Percentiles rank a stretch among this genome's conserved stretches.
These are phyloP conservation scores for Picea sitchensis DNA, from an alignment of 75 land plant genomes.

Conservation along the genomic window DNA sequence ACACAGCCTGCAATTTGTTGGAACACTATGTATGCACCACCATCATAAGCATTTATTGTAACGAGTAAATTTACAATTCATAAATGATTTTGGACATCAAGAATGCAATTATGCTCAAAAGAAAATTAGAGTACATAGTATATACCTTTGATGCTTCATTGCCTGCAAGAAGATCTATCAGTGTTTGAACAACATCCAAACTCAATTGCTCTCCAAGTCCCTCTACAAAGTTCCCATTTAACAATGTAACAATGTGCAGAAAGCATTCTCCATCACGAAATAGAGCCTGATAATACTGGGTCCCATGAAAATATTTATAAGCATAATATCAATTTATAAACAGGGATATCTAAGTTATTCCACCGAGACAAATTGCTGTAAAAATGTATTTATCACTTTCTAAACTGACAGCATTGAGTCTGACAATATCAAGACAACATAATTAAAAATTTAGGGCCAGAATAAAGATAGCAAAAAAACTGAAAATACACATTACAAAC, in stretches of 20 bases:
- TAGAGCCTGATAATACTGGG: constrained; percentile 83
- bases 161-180: constrained; percentile 66
- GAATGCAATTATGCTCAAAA: background rate
- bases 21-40: background rate
- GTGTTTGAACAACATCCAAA: constrained; percentile 70
- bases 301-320: background rate
- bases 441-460: background rate
- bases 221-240: constrained; percentile 67
- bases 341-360: background rate
- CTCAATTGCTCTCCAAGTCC: constrained; percentile 60
- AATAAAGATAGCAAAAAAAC: background rate
- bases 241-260: constrained; percentile 90
- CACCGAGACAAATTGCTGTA: background rate
- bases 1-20: too few species aligned
- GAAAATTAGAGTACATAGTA: background rate
- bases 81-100: background rate
- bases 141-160: constrained; percentile 87
- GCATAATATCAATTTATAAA: too few species aligned
- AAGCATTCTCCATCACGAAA: constrained; percentile 96
- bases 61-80: background rate
- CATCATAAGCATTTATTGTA: background rate
- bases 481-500: background rate
- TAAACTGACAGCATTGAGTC: background rate
- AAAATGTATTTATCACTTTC: background rate
- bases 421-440: background rate